Evolutionary conservation across 108 stramenopile genomes (phyloP).

Genomic region (Pseudonitzschia multiseries): DNA sequence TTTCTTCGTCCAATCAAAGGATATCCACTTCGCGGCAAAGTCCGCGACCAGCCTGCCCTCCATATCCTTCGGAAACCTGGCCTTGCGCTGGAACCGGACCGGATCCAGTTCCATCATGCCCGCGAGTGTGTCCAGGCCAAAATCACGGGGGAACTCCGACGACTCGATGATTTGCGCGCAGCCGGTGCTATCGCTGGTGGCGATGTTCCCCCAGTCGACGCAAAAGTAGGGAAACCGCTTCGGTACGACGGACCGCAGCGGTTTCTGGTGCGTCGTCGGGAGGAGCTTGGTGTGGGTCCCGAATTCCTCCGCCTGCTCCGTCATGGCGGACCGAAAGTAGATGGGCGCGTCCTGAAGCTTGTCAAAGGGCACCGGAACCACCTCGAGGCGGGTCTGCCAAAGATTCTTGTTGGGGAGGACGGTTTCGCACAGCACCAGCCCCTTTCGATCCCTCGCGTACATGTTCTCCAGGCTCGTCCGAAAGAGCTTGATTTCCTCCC

Average conservation of each 20-base stretch:
- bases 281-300: conserved; percentile 74
- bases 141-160: conserved; percentile 58
- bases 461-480: conserved; percentile 53
- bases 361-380: conserved; percentile 53
- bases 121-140: conserved; percentile 73
- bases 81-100: conserved; percentile 66
- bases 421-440: conserved; percentile 66
- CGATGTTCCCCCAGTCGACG: conserved; percentile 58
- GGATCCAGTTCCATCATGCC: conserved; percentile 80
- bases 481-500: conserved; percentile 68
- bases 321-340: conserved; percentile 66
- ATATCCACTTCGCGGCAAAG: conserved; percentile 67
- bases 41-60: conserved; percentile 48
- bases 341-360: conserved; percentile 65
- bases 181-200: conserved; percentile 34
- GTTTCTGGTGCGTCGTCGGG: conserved; percentile 28
- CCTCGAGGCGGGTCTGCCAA: conserved; percentile 75
- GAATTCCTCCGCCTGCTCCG: conserved; percentile 77
- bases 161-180: conserved; percentile 74
- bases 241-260: conserved; percentile 58
- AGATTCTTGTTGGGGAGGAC: conserved; percentile 51
- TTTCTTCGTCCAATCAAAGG: conserved; percentile 49
- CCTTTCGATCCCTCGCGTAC: conserved; percentile 51
- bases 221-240: conserved; percentile 78
- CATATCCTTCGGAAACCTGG: conserved; percentile 29